Evolutionary conservation across 768 basidiomycete species (phyloP), one percentile per base, ranked within the genome.

Genomic region (Lactifluus rugatus): DNA sequence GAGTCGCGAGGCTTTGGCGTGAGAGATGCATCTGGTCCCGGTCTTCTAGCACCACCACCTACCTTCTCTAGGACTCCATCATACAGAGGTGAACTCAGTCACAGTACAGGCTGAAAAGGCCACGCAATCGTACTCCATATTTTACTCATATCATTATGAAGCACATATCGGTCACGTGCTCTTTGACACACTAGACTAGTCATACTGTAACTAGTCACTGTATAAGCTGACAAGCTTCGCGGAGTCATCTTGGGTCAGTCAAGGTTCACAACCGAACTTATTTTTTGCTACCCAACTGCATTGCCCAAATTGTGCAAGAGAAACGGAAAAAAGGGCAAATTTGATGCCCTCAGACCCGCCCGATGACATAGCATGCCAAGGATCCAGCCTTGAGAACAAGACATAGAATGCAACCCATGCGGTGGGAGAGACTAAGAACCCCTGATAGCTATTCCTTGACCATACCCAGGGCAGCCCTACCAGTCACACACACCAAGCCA

Each of bases 1-100:
- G 85, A 90, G 23, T 52, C 49, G 48, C 61, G 56, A 46, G 58
- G 58, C 26, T 10, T 23, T 10, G 11, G 31, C 36, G 23, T 48
- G 56, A 47, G 52, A 47, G 60, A 62, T 17, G 16, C 52, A 5
- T 28, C 50, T 7, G 52, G 46, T 4, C 4, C 51, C 36, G 31
- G 61, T 2, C 28, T 36, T 39, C 36, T 62, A 13, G 61, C 58
- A 19, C 61, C 61, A n/a, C 60, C 56, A 23, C 5, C 41, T n/a
- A 28, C 48, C 23, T 60, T 60, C 31, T 60, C 61, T 37, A 59
- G 61, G 36, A 60, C 61, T 0, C 28, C 61, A 2, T 54, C 58
- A 10, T 46, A 48, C 19, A 48, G 53, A 26, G 51, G 58, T 11
- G 61, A 62, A n/a, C 52, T 51, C 36, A 62, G 54, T 48, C 21